phyloP scores from a whole-genome alignment of 495 filamentous ascomycete species.

The Penicillium herquei region DNA sequence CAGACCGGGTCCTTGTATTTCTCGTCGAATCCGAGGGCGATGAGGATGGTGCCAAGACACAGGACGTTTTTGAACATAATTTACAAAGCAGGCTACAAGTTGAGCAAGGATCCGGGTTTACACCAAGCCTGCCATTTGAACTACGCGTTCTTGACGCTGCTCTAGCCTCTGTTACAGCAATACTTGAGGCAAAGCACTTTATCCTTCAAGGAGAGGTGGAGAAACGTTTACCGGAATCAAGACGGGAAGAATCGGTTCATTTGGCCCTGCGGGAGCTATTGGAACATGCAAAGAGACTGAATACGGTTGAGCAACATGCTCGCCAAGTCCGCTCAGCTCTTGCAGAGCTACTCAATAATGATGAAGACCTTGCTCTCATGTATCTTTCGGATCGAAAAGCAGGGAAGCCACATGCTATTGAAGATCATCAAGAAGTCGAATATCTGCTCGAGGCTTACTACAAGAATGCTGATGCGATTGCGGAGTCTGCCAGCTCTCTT shows the following conservation, averaged over 20 bases:
- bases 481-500: constrained; percentile 22
- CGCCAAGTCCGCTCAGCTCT: constrained; percentile 26
- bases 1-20: constrained; percentile 26
- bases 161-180: constrained; percentile 58
- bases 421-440: constrained; percentile 36
- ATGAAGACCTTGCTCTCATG: constrained; percentile 42
- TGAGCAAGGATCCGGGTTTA: constrained; percentile 42
- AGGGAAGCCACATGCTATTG: constrained; percentile 22
- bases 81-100: constrained; percentile 61
- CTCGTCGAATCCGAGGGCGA: constrained; percentile 12
- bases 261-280: constrained; percentile 17
- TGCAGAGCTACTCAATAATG: constrained; percentile 28
- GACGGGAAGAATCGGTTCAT: constrained; percentile 21
- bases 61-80: constrained; percentile 25
- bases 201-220: constrained; percentile 17
- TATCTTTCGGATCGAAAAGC: constrained; percentile 40
- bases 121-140: constrained; percentile 61
- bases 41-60: constrained; percentile 14
- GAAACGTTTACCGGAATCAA: constrained; percentile 18
- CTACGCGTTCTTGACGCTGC: constrained; percentile 79
- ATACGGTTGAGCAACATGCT: constrained; percentile 28
- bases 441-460: constrained; percentile 36
- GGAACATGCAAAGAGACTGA: constrained; percentile 23
- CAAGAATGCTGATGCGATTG: constrained; percentile 30
- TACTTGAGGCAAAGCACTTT: constrained; percentile 29